Evolutionary conservation across 1,284 basidiomycete species (phyloP).

Genomic region (Leccinum fallax): DNA sequence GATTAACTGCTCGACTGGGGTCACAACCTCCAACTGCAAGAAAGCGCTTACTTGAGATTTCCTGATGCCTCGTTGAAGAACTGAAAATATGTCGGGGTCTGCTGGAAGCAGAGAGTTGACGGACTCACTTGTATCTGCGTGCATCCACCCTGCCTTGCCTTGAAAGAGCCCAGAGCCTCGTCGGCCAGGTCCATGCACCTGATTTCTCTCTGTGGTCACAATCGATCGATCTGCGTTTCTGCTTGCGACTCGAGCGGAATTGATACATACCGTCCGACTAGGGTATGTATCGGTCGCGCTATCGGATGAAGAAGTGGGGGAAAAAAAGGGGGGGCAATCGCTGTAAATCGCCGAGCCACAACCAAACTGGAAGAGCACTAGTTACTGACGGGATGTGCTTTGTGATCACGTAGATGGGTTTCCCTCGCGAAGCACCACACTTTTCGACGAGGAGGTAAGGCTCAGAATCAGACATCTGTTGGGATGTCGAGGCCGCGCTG

Average conservation of each 20-base stretch:
- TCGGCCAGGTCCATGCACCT: slow-evolving; percentile 46
- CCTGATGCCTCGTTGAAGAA: slow-evolving; percentile 44
- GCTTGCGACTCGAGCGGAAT: slow-evolving; percentile 1
- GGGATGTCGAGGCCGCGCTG: slow-evolving; percentile 7
- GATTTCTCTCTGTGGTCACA: slow-evolving; percentile 40
- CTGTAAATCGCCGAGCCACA: background rate
- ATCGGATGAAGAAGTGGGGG: background rate
- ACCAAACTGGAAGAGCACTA: background rate
- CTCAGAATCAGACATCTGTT: slow-evolving; percentile 38
- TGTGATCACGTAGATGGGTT: slow-evolving; percentile 46
- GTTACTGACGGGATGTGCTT: slow-evolving; percentile 45
- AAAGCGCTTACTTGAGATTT: slow-evolving; percentile 39
- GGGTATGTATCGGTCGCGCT: slow-evolving; percentile 37
- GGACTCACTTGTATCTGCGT: slow-evolving; percentile 44
- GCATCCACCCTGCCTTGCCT: slow-evolving; percentile 43
- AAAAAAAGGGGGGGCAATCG: background rate
- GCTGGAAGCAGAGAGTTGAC: background rate
- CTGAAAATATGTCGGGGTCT: slow-evolving; percentile 23
- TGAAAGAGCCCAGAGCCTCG: slow-evolving; percentile 44
- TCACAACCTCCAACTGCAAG: slow-evolving; percentile 7
- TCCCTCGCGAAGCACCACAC: slow-evolving; percentile 42
- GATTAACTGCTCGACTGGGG: slow-evolving; percentile 17
- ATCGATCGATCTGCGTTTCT: slow-evolving; percentile 12
- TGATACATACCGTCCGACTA: slow-evolving; percentile 34
- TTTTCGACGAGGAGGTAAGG: slow-evolving; percentile 45